These are phyloP conservation scores for Xylaria sp. DNA, from an alignment of 2,329 filamentous ascomycete species.

Conservation along the genomic window DNA sequence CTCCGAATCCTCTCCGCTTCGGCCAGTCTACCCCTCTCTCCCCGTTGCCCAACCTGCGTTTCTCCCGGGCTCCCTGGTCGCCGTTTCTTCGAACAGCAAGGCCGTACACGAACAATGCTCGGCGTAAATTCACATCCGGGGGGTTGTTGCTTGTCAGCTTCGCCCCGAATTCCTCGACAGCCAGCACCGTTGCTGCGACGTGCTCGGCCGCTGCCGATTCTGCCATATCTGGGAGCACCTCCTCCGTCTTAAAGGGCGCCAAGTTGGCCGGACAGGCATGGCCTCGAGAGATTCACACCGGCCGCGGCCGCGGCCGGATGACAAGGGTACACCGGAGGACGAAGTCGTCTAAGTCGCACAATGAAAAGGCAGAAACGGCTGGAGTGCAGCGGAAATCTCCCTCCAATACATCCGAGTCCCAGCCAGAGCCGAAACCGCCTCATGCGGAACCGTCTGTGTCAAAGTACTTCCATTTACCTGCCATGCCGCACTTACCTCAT, in stretches of 20 bases:
- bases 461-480: constrained; percentile 64
- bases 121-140: constrained; percentile 65
- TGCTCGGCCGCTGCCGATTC: constrained; percentile 56
- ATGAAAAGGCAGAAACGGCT: constrained; percentile 38
- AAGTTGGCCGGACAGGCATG: constrained; percentile 54
- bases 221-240: constrained; percentile 43
- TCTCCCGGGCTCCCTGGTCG: constrained; percentile 46
- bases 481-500: constrained; percentile 78
- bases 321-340: constrained; percentile 45
- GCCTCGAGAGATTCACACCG: constrained; percentile 50
- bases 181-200: constrained; percentile 53
- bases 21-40: constrained; percentile 42
- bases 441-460: constrained; percentile 58
- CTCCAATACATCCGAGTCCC: constrained; percentile 32
- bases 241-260: constrained; percentile 50
- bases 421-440: constrained; percentile 38
- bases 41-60: constrained; percentile 39
- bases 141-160: constrained; percentile 64
- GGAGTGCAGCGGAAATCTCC: constrained; percentile 29
- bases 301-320: constrained; percentile 43
- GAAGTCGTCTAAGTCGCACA: constrained; percentile 49
- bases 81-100: constrained; percentile 46
- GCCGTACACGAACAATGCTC: constrained; percentile 54
- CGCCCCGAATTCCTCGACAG: constrained; percentile 53
- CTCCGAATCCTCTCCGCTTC: constrained; percentile 37